A percentile compares a stretch with the other conserved stretches of the same genome.
Conservation (phyloP, 441 rosid species). For the Codiaeum variegatum region DNA sequence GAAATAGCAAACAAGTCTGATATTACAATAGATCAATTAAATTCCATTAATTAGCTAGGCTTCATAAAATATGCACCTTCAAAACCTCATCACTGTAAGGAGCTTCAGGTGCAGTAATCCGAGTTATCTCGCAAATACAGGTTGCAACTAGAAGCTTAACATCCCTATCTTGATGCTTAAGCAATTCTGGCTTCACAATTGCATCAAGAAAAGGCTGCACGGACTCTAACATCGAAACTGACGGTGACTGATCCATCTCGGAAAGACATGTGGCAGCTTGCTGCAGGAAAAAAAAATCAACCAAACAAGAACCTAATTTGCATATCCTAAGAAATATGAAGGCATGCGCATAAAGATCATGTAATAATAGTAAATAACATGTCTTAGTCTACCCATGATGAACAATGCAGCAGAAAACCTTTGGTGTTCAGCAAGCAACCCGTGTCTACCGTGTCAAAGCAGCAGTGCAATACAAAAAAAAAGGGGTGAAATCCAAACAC, state of each 20-base stretch:
- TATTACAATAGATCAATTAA: background rate
- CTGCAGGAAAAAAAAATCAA: constrained; percentile 44
- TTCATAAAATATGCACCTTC: constrained; percentile 54
- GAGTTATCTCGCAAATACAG: constrained; percentile 94
- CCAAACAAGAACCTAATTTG: constrained; percentile 9
- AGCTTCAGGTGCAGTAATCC: constrained; percentile 99
- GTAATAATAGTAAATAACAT: background rate
- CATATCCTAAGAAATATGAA: background rate
- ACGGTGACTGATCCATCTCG: constrained; percentile 86
- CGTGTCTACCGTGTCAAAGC: too few species aligned
- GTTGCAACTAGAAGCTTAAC: constrained; percentile 96
- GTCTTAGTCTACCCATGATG: background rate
- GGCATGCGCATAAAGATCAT: constrained; percentile 6
- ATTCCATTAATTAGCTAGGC: constrained; percentile 15
- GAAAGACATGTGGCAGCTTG: constrained; percentile 86
- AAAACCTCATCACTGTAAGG: constrained; percentile 83
- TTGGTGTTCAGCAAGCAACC: too few species aligned
- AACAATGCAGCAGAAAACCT: constrained; percentile 7
- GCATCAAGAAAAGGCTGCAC: constrained; percentile 85
- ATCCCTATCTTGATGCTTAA: constrained; percentile 95
- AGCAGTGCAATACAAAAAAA: too few species aligned
- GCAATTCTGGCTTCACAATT: constrained; percentile 75
- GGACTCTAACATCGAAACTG: constrained; percentile 58
- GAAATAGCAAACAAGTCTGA: constrained; percentile 10
- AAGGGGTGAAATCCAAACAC: too few species aligned